Evolutionary conservation across 768 basidiomycete genomes (phyloP).

Genomic region (Pilatotrama ljubarskyi): DNA sequence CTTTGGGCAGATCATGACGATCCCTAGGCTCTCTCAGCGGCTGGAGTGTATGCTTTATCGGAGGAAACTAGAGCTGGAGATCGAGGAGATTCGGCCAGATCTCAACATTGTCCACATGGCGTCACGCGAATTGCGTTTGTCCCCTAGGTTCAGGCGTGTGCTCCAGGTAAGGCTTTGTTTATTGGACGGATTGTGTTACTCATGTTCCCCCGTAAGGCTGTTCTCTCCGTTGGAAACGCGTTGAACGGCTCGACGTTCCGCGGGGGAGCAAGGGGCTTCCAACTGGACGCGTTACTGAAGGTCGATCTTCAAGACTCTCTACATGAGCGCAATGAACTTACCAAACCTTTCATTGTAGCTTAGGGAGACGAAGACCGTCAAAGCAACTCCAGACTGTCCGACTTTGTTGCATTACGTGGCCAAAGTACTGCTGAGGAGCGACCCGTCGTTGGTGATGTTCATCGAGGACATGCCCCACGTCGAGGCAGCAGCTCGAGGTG

Average conservation of each 20-base stretch:
- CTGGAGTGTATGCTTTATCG: slow-evolving; percentile 84
- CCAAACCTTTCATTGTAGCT: slow-evolving; percentile 49
- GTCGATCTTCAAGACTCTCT: slow-evolving; percentile 37
- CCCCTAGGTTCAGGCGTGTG: slow-evolving; percentile 64
- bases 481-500: slow-evolving; percentile 82
- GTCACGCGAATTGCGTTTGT: slow-evolving; percentile 64
- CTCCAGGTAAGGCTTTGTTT: slow-evolving; percentile 51
- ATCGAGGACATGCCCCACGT: slow-evolving; percentile 79
- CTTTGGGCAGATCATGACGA: slow-evolving; percentile 73
- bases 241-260: slow-evolving; percentile 83
- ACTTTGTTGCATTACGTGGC: slow-evolving; percentile 93
- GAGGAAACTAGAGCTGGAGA: slow-evolving; percentile 75
- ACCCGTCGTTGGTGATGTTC: slow-evolving; percentile 67
- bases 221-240: slow-evolving; percentile 78
- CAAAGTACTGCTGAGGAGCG: slow-evolving; percentile 63
- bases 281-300: slow-evolving; percentile 79
- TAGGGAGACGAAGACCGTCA: slow-evolving; percentile 79
- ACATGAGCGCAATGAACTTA: not conserved
- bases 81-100: slow-evolving; percentile 84
- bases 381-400: slow-evolving; percentile 68
- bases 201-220: slow-evolving; percentile 44
- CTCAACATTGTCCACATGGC: slow-evolving; percentile 72
- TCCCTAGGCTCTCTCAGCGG: slow-evolving; percentile 74
- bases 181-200: not conserved
- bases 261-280: slow-evolving; percentile 83